Conservation (phyloP, 495 filamentous ascomycete species). For the Annulohypoxylon moriforme region DNA sequence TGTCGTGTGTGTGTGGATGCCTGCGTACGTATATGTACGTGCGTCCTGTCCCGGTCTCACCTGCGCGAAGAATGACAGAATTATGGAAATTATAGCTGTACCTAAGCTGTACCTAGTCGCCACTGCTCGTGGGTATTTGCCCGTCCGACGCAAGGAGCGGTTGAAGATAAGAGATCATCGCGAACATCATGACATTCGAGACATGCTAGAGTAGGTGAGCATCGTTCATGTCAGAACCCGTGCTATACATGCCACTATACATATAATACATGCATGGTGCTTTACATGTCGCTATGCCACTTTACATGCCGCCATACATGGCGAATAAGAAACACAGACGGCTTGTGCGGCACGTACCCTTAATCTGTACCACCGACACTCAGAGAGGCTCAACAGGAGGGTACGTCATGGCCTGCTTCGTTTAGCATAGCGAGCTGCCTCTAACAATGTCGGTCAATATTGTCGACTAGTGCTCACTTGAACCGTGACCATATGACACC, state of each 20-base stretch:
- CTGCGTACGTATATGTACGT: constrained; percentile 26
- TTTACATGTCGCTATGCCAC: neutral
- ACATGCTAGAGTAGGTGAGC: constrained; percentile 12
- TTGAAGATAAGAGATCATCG: constrained; percentile 34
- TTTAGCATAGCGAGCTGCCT: constrained; percentile 3
- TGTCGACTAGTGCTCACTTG: constrained; percentile 42
- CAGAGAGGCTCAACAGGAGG: constrained; percentile 23
- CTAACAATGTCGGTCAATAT: constrained; percentile 30
- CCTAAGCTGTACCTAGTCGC: constrained; percentile 11
- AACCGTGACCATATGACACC: constrained; percentile 39
- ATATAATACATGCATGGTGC: too few species aligned
- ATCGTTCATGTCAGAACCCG: constrained; percentile 15
- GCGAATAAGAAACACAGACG: constrained; percentile 24
- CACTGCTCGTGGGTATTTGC: constrained; percentile 18
- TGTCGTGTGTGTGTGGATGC: constrained; percentile 16
- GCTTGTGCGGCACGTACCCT: constrained; percentile 24
- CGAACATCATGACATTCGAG: constrained; percentile 22
- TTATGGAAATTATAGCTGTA: constrained; percentile 20
- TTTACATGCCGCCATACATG: neutral
- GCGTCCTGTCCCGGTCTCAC: constrained; percentile 30
- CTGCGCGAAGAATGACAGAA: constrained; percentile 28
- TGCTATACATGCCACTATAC: neutral
- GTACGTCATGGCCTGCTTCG: constrained; percentile 31
- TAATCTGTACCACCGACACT: constrained; percentile 7
- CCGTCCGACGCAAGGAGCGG: constrained; percentile 34